Conservation (phyloP, 73 alveolate genomes). For the Tetrahymena thermophila region DNA sequence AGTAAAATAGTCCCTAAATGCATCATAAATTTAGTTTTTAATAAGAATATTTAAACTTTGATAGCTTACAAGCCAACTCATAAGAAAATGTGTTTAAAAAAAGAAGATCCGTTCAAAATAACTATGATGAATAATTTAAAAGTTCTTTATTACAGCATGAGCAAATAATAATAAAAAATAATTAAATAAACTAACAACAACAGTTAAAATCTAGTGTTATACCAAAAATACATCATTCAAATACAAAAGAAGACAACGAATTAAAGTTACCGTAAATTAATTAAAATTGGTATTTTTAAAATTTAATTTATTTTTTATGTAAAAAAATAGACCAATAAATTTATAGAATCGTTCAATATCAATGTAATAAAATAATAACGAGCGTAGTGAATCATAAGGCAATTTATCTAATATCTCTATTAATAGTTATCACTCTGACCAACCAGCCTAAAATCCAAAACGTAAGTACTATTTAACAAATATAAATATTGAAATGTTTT, state of each 20-base stretch:
- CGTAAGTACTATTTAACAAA: neutral
- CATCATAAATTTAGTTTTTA: neutral
- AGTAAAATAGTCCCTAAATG: neutral
- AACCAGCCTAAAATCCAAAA: neutral
- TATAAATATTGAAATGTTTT: neutral
- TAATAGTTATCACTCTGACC: neutral
- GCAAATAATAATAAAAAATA: too few species aligned
- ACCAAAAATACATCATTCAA: neutral
- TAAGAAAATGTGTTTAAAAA: neutral
- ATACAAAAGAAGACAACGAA: neutral
- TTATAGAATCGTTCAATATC: neutral
- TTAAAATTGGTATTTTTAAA: neutral
- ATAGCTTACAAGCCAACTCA: neutral
- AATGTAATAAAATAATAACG: neutral
- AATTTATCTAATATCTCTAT: neutral
- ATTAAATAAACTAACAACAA: neutral
- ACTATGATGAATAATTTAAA: neutral
- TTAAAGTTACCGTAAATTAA: neutral
- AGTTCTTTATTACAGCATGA: neutral
- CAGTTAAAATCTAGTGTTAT: neutral
- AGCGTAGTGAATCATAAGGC: neutral
- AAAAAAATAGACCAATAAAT: neutral
- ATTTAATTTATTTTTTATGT: too few species aligned
- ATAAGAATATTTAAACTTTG: neutral
- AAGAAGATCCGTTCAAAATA: neutral